Base-by-base conservation (phyloP, 129 eudicot species). In the Apium graveolens region DNA sequence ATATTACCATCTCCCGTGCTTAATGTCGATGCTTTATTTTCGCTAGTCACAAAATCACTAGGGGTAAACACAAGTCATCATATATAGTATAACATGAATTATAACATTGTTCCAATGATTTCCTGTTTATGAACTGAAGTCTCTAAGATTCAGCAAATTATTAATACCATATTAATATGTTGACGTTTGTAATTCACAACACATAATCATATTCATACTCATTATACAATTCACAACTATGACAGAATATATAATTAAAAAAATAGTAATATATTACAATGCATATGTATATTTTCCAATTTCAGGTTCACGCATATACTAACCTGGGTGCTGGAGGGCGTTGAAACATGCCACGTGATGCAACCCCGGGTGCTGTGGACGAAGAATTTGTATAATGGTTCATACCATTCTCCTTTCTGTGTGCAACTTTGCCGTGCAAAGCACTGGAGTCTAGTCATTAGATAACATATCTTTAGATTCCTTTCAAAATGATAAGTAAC, bases 341-440 rank as follows among this genome's bases (percentile, higher is more conserved):
- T 71, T 80, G 81, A 83, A 69, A 88, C 72, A 83, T 73, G 63
- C 75, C 89, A 81, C 80, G 85, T 66, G 89, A 82, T 38, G 88
- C 78, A 75, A 76, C 68, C 75, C 83, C 92, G 55, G 80, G 78
- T 46, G 72, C 44, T 55, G 87, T 80, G 27, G 88, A 76, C 32
- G 88, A 77, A 74, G 92, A 78, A 26, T 84, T 85, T 71, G 96
- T 32, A 79, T 88, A 82, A 63, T 89, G 73, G 74, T 70, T 83
- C 49, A 93, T 79, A 51, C 97, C 97, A 55, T 91, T 88, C 72
- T 94, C 98, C 88, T 88, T 94, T 80, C 85, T 88, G 73, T 83
- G 83, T 37, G 82, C 42, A 43, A 82, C 37, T 79, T 84, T 94
- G 6, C 87, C 92, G 70, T 85, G 87, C 51, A 81, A 81, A 76